Conservation (phyloP, 257 asterid species). For the Voacanga thouarsii region DNA sequence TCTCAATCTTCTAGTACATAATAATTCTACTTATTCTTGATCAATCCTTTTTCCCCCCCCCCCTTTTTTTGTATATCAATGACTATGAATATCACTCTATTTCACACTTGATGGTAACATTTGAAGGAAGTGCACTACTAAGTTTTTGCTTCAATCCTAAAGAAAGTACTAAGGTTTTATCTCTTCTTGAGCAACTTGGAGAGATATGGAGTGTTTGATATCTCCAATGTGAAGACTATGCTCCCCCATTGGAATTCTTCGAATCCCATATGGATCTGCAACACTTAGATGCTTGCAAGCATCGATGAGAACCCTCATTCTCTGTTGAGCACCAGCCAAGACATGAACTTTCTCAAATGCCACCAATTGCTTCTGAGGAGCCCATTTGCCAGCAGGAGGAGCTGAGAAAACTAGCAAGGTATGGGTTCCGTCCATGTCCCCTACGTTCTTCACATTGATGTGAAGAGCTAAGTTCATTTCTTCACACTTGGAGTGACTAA, state of each 20-base stretch:
- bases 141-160: not conserved
- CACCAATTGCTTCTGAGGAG: conserved; percentile 42
- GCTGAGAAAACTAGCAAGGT: conserved; percentile 52
- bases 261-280: conserved; percentile 61
- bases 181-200: conserved; percentile 34
- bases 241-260: conserved; percentile 81
- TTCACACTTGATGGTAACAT: conserved; percentile 6
- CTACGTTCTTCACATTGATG: conserved; percentile 58
- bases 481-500: conserved; percentile 59
- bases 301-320: conserved; percentile 33
- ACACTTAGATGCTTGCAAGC: conserved; percentile 64
- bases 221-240: conserved; percentile 75
- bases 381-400: conserved; percentile 21
- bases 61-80: not conserved
- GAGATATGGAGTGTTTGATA: conserved; percentile 48
- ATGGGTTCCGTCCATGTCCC: conserved; percentile 74
- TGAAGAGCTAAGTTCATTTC: conserved; percentile 45
- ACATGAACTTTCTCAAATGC: conserved; percentile 72
- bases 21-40: not conserved
- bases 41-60: too few relatives aligned
- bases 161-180: conserved; percentile 19
- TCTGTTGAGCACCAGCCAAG: conserved; percentile 38
- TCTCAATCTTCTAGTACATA: conserved; percentile 1
- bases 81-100: not conserved
- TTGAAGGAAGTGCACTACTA: not conserved